These are phyloP conservation scores for Phytophthora agathidicida DNA, from an alignment of 352 stramenopile genomes.

Conservation along the genomic window DNA sequence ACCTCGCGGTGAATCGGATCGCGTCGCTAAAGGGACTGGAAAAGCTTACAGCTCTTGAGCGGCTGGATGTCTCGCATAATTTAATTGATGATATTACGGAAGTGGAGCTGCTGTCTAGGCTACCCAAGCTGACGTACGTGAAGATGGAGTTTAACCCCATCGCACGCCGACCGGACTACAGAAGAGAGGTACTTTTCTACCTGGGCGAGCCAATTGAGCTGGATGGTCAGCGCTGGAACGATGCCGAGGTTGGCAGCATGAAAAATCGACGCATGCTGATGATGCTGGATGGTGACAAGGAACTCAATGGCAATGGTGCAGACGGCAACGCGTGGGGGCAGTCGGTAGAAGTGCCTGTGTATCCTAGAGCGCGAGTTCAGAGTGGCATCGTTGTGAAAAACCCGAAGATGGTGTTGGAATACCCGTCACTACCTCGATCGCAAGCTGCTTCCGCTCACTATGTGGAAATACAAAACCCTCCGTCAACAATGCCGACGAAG, in stretches of 20 bases:
- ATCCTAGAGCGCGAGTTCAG: constrained; percentile 27
- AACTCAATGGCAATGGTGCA: background rate
- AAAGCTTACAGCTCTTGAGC: constrained; percentile 43
- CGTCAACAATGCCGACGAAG: constrained; percentile 37
- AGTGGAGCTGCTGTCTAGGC: constrained; percentile 51
- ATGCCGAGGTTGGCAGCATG: constrained; percentile 75
- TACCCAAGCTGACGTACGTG: constrained; percentile 52
- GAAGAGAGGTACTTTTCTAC: constrained; percentile 83
- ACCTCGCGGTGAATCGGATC: constrained; percentile 76
- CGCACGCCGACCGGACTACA: constrained; percentile 70
- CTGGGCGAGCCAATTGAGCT: constrained; percentile 69
- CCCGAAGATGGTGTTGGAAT: constrained; percentile 49
- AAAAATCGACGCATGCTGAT: constrained; percentile 59
- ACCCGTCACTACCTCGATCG: constrained; percentile 37
- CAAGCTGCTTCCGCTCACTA: constrained; percentile 35
- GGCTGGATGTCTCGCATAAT: constrained; percentile 81
- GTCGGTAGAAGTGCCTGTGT: constrained; percentile 18
- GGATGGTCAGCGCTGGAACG: constrained; percentile 66
- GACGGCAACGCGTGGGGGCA: constrained; percentile 31
- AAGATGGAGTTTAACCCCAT: constrained; percentile 82
- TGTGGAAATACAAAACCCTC: constrained; percentile 54
- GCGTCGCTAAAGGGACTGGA: constrained; percentile 61
- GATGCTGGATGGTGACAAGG: constrained; percentile 8
- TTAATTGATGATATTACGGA: constrained; percentile 55
- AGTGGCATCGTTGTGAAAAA: constrained; percentile 28